Percentiles rank a stretch among this genome's conserved stretches.
Evolutionary conservation across 805 yeast species (phyloP).

Genomic region (Kazachstania taianensis): DNA sequence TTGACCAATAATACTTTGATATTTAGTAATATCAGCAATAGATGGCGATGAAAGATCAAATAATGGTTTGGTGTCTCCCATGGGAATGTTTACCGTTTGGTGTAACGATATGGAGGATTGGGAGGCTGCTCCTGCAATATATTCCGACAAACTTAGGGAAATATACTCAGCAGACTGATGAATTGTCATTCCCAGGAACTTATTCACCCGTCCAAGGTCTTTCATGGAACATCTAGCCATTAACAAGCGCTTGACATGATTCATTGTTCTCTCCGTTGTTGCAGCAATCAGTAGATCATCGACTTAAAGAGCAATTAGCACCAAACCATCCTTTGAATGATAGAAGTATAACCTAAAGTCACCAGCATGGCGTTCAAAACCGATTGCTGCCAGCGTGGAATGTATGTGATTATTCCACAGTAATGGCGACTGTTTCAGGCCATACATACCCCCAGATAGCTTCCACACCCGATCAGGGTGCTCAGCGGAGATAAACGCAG

Average conservation of each 20-base stretch:
- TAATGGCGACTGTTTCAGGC: constrained; percentile 13
- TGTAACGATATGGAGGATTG: not conserved
- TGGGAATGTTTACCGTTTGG: not conserved
- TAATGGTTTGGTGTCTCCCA: not conserved
- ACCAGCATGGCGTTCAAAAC: constrained; percentile 6
- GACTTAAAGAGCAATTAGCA: constrained; percentile 4
- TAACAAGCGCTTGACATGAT: not conserved
- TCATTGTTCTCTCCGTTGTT: not conserved
- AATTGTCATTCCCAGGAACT: constrained; percentile 7
- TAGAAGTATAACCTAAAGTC: constrained; percentile 5
- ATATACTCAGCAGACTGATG: not conserved
- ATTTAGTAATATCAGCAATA: not conserved
- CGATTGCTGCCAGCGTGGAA: constrained; percentile 20
- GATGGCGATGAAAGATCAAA: not conserved
- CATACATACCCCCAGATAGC: constrained; percentile 9
- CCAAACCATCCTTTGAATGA: not conserved
- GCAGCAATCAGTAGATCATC: constrained; percentile 7
- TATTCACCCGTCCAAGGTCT: constrained; percentile 5
- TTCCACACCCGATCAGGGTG: constrained; percentile 8
- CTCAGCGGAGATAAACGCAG: constrained; percentile 2
- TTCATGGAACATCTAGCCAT: constrained; percentile 3
- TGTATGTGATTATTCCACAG: constrained; percentile 25
- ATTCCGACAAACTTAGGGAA: not conserved
- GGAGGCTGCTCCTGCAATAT: not conserved
- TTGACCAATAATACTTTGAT: constrained; percentile 6